A percentile compares a stretch with the other conserved stretches of the same genome.
phyloP scores from a whole-genome alignment of 176 grass and related monocot genomes.

The Panicum miliaceum region DNA sequence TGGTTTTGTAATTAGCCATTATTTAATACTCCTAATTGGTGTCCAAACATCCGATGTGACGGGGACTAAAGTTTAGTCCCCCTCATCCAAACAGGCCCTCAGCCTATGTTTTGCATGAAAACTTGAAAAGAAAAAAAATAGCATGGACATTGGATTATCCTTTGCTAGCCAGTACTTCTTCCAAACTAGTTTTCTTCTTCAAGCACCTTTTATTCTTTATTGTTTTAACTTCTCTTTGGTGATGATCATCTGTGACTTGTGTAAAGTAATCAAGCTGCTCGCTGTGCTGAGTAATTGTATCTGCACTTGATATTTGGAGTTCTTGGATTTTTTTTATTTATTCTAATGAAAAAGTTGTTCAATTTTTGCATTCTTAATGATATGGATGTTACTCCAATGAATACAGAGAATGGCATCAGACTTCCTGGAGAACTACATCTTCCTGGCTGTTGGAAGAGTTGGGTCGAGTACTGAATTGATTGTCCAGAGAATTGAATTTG shows the following conservation, averaged over 20 bases:
- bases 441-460: conserved; percentile 98
- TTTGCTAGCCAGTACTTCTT: not conserved
- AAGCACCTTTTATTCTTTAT: not conserved
- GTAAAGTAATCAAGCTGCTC: not conserved
- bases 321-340: conserved; percentile 10
- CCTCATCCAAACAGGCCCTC: no score
- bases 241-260: not conserved
- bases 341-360: not conserved
- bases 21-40: no score
- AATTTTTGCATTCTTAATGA: conserved; percentile 9
- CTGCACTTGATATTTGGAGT: not conserved
- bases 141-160: not conserved
- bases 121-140: not conserved
- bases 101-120: not conserved
- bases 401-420: conserved; percentile 92
- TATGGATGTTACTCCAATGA: conserved; percentile 33
- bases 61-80: no score
- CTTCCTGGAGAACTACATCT: conserved; percentile 91
- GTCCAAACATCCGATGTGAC: no score
- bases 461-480: conserved; percentile 98
- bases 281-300: conserved; percentile 10
- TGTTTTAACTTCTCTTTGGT: not conserved
- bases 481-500: conserved; percentile 89
- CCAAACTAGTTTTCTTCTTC: not conserved
- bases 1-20: no score